Percentiles rank a stretch among this genome's conserved stretches.
These are phyloP conservation scores for Labyrinthula sp. DNA, from an alignment of 352 stramenopile genomes.

Conservation along the genomic window DNA sequence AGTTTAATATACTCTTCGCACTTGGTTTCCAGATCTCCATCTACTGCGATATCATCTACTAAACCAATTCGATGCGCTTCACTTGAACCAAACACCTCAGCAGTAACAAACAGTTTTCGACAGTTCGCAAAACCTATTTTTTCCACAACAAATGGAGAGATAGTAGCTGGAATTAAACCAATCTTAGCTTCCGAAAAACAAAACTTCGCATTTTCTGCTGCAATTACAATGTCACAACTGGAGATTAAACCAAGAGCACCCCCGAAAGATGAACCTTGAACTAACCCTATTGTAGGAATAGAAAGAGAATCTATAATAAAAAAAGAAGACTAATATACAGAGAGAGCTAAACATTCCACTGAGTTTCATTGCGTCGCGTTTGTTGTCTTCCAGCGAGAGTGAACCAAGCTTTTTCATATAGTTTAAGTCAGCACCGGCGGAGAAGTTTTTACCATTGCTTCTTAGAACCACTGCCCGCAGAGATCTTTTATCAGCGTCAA, in stretches of 20 bases:
- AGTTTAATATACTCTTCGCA: constrained; percentile 13
- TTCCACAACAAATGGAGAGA: constrained; percentile 13
- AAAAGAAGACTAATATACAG: too few species aligned
- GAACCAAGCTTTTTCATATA: constrained; percentile 19
- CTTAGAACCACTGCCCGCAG: constrained; percentile 9
- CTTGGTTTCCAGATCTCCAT: neutral
- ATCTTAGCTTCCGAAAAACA: constrained; percentile 23
- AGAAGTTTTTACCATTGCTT: constrained; percentile 22
- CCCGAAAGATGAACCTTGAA: constrained; percentile 13
- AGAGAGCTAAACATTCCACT: constrained; percentile 24
- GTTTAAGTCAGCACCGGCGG: constrained; percentile 18
- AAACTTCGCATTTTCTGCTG: constrained; percentile 12
- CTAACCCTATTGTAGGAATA: constrained; percentile 15
- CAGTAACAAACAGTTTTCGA: constrained; percentile 17
- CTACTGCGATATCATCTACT: constrained; percentile 15
- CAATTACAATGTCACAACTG: constrained; percentile 17
- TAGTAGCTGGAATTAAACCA: constrained; percentile 23
- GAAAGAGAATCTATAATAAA: too few species aligned
- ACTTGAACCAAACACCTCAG: constrained; percentile 8
- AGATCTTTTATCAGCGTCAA: constrained; percentile 1
- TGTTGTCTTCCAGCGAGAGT: constrained; percentile 15
- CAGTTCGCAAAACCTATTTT: constrained; percentile 8
- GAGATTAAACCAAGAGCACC: constrained; percentile 22
- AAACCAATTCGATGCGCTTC: constrained; percentile 20
- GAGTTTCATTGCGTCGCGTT: constrained; percentile 21